These are phyloP conservation scores for Boletus tomentosulus DNA, from an alignment of 768 basidiomycete genomes.

Conservation along the genomic window DNA sequence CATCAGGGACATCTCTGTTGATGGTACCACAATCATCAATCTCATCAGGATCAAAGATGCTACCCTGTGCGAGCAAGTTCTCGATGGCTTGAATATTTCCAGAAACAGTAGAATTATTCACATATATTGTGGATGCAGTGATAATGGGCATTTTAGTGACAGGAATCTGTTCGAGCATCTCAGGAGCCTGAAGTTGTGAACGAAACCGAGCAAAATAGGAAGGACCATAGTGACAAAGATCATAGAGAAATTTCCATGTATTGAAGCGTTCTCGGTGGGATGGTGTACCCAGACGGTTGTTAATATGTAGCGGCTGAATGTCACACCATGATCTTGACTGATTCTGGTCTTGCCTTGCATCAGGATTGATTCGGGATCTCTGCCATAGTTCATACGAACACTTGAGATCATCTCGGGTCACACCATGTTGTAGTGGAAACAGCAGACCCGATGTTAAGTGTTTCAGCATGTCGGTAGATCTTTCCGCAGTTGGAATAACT, in stretches of 20 bases:
- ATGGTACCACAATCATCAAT: neutral
- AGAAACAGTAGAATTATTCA: neutral
- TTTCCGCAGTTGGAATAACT: neutral
- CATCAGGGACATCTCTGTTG: neutral
- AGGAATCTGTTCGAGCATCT: neutral
- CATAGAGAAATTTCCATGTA: neutral
- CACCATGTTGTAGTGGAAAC: neutral
- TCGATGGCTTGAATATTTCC: slow-evolving; percentile 2
- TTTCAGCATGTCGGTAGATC: neutral
- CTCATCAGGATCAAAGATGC: neutral
- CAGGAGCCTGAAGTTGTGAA: neutral
- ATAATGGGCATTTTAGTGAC: neutral
- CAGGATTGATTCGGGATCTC: neutral
- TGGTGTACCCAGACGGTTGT: neutral
- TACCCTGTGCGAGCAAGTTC: neutral
- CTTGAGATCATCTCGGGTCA: neutral
- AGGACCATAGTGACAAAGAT: neutral
- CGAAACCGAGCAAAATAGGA: neutral
- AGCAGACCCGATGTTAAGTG: neutral
- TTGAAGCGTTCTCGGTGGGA: neutral
- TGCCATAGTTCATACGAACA: neutral
- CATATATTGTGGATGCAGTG: neutral
- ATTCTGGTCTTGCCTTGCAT: neutral
- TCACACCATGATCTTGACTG: neutral
- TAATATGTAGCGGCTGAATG: neutral